Conservation (phyloP, 2,329 filamentous ascomycete species). For the Cryphonectria carpinicola region DNA sequence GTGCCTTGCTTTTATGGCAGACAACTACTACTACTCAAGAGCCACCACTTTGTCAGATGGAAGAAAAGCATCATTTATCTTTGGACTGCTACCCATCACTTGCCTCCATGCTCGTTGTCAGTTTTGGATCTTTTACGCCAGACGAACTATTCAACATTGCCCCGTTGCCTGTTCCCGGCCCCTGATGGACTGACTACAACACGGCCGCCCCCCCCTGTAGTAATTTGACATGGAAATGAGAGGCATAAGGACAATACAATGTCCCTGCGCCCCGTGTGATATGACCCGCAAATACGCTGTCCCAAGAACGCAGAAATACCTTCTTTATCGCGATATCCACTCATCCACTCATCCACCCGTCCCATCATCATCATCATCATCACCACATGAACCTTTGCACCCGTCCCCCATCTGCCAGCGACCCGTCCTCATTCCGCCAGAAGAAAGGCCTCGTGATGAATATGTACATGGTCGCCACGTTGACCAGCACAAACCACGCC, state of each 20-base stretch:
- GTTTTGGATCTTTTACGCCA: not conserved
- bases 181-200: not conserved
- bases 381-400: slow-evolving; percentile 85
- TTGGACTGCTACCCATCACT: not conserved
- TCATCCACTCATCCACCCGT: not conserved
- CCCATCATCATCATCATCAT: not conserved
- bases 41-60: not conserved
- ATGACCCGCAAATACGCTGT: not conserved
- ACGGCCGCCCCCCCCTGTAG: not conserved
- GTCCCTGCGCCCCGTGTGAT: not conserved
- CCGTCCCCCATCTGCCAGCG: slow-evolving; percentile 56
- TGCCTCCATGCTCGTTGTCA: not conserved
- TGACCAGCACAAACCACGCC: slow-evolving; percentile 68
- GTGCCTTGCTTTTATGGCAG: not conserved
- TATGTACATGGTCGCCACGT: slow-evolving; percentile 68
- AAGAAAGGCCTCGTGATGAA: slow-evolving; percentile 71
- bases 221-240: not conserved
- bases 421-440: slow-evolving; percentile 62
- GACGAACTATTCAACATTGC: too few relatives aligned
- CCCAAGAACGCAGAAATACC: not conserved
- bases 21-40: not conserved
- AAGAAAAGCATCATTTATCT: slow-evolving; percentile 19
- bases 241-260: not conserved
- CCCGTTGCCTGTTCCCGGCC: not conserved
- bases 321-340: not conserved